These are phyloP conservation scores for Aspergillus oerlinghausenensis DNA, from an alignment of 2,329 filamentous ascomycete genomes.

Conservation along the genomic window DNA sequence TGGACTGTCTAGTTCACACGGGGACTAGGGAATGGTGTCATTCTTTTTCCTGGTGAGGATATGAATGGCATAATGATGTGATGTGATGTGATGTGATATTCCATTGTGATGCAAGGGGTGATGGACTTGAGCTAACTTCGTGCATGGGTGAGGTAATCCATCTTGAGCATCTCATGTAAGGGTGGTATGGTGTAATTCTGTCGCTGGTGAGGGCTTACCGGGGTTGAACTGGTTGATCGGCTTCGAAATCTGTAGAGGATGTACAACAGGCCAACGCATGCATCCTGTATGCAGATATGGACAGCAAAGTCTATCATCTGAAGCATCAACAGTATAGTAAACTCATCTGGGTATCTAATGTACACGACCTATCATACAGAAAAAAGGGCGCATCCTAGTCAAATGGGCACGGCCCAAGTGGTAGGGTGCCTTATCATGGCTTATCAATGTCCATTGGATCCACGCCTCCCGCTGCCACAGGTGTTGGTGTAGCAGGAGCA, in stretches of 20 bases:
- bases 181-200: not conserved
- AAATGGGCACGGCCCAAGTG: not conserved
- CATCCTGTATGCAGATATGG: not conserved
- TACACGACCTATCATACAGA: not conserved
- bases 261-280: not conserved
- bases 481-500: slow-evolving; percentile 3
- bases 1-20: not conserved
- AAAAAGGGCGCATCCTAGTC: not conserved
- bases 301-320: not conserved
- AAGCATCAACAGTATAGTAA: not conserved
- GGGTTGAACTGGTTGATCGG: not conserved
- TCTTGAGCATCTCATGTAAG: not conserved
- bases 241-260: not conserved
- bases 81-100: not conserved
- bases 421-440: not conserved
- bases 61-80: not conserved
- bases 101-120: not conserved
- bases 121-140: not conserved
- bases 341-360: not conserved
- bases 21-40: not conserved
- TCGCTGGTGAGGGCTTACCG: not conserved
- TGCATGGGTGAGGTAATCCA: not conserved
- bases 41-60: not conserved
- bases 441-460: slow-evolving; percentile 18
- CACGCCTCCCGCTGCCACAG: slow-evolving; percentile 4